These are phyloP conservation scores for Cynara cardunculus DNA, from an alignment of 129 eudicot species.

Conservation along the genomic window DNA sequence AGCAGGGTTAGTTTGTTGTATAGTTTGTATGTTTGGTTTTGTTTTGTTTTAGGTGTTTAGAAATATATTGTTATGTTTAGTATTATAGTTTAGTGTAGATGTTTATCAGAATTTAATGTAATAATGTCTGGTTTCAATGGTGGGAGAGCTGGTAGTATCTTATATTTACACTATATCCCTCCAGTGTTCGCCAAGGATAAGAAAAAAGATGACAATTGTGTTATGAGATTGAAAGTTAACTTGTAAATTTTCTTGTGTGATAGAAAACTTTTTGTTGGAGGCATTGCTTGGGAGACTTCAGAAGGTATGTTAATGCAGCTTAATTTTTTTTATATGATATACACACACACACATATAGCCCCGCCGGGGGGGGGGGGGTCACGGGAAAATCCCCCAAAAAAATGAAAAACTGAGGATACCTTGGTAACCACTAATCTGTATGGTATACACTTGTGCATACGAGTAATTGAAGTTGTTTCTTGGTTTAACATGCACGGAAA, in stretches of 20 bases:
- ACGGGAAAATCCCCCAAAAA: too few species aligned
- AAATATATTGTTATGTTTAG: conserved; percentile 21
- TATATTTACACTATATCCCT: conserved; percentile 13
- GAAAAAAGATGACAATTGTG: conserved; percentile 28
- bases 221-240: conserved; percentile 42
- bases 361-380: too few species aligned
- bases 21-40: conserved; percentile 45
- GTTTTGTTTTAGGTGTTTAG: conserved; percentile 32
- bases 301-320: conserved; percentile 51
- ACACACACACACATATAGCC: too few species aligned
- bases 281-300: conserved; percentile 95
- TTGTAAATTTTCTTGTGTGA: conserved; percentile 62
- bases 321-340: neutral
- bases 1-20: conserved; percentile 84
- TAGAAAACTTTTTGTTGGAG: conserved; percentile 97
- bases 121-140: conserved; percentile 16
- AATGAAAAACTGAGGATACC: too few species aligned
- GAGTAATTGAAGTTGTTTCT: too few species aligned
- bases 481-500: too few species aligned
- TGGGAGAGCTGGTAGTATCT: conserved; percentile 26
- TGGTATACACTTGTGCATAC: too few species aligned
- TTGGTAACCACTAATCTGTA: too few species aligned
- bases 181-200: neutral
- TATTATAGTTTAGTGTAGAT: conserved; percentile 27
- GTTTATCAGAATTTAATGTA: conserved; percentile 11